Base-by-base conservation (phyloP, 1,139 yeast species). In the Yamadazyma aaseri region DNA sequence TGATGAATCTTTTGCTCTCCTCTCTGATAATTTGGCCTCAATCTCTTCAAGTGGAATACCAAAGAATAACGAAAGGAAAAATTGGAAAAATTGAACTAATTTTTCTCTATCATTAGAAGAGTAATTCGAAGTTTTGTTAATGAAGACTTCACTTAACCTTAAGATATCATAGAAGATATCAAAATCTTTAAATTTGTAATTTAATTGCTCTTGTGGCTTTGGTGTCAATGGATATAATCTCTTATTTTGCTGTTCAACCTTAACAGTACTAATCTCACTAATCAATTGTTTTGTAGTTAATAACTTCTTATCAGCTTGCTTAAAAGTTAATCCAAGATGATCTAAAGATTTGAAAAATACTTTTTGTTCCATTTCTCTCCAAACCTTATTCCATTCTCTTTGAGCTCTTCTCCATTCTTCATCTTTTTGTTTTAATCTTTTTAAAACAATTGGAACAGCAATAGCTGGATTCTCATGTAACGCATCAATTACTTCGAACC, bases 401-500 rank as follows among this genome's bases (percentile, higher is more conserved):
- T 92, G 98, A 1, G 97, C 92, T 45, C 97, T 79, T 59, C 90
- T 86, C 99, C 99, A 92, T 60, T 92, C 98, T 62, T 92, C 97
- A 57, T 94, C 98, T 63, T 92, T 92, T 62, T 92, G 97, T 61
- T 92, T 92, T 58, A 92, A 76, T 55, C 98, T 77, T 51, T 84
- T 85, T 55, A 92, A 70, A 10, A 92, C 95, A 45, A 92, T 81
- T 1, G 98, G 98, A 13, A 92, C 95, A 1, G 98, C 95, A 38
- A 89, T 79, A 2, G 94, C 87, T 3, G 98, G 99, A 50, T 86
- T 84, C 47, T 90, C 96, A 55, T 92, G 97, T 32, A 92, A 69
- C 2, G 97, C 96, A 52, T 89, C 96, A 49, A 92, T 87, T 16
- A 92, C 97, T 60, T 94, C 97, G 53, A 85, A 85, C 1, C 97